Evolutionary conservation across 805 yeast genomes (phyloP).

Genomic region (Saccharomycopsis microspora): DNA sequence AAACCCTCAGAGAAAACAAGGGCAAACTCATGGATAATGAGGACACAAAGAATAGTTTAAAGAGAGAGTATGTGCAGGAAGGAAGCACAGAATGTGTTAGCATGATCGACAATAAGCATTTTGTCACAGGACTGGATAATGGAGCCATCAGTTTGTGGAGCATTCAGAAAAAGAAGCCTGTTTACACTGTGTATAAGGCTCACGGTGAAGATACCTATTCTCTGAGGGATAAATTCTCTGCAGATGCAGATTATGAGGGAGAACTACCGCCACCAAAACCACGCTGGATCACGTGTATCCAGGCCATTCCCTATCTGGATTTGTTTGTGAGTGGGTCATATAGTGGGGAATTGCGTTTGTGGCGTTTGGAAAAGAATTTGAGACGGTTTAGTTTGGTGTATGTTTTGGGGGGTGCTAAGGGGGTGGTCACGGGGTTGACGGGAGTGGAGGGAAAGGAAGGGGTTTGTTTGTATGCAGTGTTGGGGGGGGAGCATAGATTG

Average conservation of each 20-base stretch:
- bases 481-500: too few relatives aligned
- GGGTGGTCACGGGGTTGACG: slow-evolving; percentile 43
- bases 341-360: slow-evolving; percentile 65
- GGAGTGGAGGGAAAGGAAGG: too few relatives aligned
- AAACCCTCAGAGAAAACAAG: slow-evolving; percentile 27
- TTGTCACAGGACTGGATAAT: slow-evolving; percentile 91
- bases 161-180: slow-evolving; percentile 78
- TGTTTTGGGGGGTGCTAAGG: slow-evolving; percentile 47
- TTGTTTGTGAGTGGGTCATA: slow-evolving; percentile 82
- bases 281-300: slow-evolving; percentile 72
- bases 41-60: slow-evolving; percentile 24
- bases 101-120: slow-evolving; percentile 87
- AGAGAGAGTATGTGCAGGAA: slow-evolving; percentile 43
- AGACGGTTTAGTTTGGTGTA: slow-evolving; percentile 51
- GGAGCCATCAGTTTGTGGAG: slow-evolving; percentile 91
- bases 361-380: slow-evolving; percentile 61
- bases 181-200: slow-evolving; percentile 53
- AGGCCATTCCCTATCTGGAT: slow-evolving; percentile 78
- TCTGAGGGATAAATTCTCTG: slow-evolving; percentile 42
- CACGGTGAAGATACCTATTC: slow-evolving; percentile 60
- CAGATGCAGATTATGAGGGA: slow-evolving; percentile 24
- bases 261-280: slow-evolving; percentile 62
- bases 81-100: slow-evolving; percentile 86
- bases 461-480: too few relatives aligned
- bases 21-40: slow-evolving; percentile 22